Base-by-base conservation (phyloP, 768 basidiomycete genomes). In the Porphyrellus cyaneotinctus region DNA sequence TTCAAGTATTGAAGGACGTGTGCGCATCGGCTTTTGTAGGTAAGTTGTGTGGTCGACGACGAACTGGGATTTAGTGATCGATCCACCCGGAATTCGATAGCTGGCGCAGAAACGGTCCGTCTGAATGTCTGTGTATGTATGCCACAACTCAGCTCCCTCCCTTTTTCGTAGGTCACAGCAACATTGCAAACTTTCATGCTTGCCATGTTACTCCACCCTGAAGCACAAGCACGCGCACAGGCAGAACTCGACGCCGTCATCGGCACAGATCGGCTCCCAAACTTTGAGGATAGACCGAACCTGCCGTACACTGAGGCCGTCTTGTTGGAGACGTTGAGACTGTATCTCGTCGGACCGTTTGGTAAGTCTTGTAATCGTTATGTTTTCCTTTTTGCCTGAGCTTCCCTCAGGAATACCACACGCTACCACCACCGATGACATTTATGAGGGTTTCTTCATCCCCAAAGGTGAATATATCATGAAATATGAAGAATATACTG, bases 171-270 rank as follows among this genome's bases (percentile, higher is more conserved):
- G 65, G 50, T 15, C 23, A 17, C 51, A 1, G 28, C 64, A 2
- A 51, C 50, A 17, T 24, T 57, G 28, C 53, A 47, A 18, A 46
- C 32, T 2, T 71, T 74, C 52, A 52, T 71, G 49, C 54, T 71
- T 20, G 65, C 63, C 12, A 73, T 72, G 65, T 18, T 63, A 17
- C 48, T 49, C 6, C 30, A 69, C 45, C 71, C 70, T 1, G 63
- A 65, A 12, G 62, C 64, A n/a, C 70, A 70, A 46, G 0, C n/a
- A 15, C 39, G 23, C 3, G 39, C 39, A 17, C 39, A 42, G 23
- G 39, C 39, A 17, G 39, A 42, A 7, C 24, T 42, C 23, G 39
- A 42, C 8, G 23, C 15, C 23, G 39, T 42, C 39, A 22, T 42
- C 15, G 39, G 39, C 23, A 24, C 23, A 8, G 39, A 26, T 23